Evolutionary conservation across 2,329 filamentous ascomycete species (phyloP).

Genomic region (Calycina marina): DNA sequence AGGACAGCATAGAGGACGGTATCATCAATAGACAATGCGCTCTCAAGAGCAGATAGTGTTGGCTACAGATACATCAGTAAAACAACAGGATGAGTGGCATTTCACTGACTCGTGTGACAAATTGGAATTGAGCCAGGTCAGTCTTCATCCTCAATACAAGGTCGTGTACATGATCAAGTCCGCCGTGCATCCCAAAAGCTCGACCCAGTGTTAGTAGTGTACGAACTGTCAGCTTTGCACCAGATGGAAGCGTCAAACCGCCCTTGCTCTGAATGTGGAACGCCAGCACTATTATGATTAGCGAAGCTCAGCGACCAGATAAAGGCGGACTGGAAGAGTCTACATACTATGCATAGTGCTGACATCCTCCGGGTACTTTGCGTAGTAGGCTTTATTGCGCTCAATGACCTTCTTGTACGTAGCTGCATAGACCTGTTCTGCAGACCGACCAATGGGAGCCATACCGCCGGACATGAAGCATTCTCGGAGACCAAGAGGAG

Average conservation of each 20-base stretch:
- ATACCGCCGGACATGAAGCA: slow-evolving; percentile 76
- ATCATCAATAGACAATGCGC: slow-evolving; percentile 54
- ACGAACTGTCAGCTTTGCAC: slow-evolving; percentile 56
- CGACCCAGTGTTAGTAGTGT: slow-evolving; percentile 69
- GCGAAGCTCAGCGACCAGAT: too few species aligned
- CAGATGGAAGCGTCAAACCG: slow-evolving; percentile 52
- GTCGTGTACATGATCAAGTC: slow-evolving; percentile 60
- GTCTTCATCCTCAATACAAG: slow-evolving; percentile 54
- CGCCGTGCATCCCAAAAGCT: slow-evolving; percentile 64
- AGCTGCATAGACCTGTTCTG: slow-evolving; percentile 61
- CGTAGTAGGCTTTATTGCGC: slow-evolving; percentile 62
- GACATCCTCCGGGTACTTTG: slow-evolving; percentile 72
- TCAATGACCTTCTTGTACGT: slow-evolving; percentile 55
- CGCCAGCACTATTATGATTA: slow-evolving; percentile 34
- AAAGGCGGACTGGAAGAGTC: background rate
- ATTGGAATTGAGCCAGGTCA: slow-evolving; percentile 65
- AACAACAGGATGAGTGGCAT: too few species aligned
- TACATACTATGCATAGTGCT: slow-evolving; percentile 38
- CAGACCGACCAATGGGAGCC: slow-evolving; percentile 55
- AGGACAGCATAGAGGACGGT: slow-evolving; percentile 73
- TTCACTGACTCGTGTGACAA: slow-evolving; percentile 45
- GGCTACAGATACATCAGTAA: slow-evolving; percentile 23
- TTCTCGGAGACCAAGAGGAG: slow-evolving; percentile 65
- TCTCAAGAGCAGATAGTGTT: slow-evolving; percentile 55
- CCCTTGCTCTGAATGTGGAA: slow-evolving; percentile 44